A percentile compares a stretch with the other conserved stretches of the same genome.
Evolutionary conservation across 2,329 filamentous ascomycete genomes (phyloP).

Genomic region (Arthrocladium fulminans): DNA sequence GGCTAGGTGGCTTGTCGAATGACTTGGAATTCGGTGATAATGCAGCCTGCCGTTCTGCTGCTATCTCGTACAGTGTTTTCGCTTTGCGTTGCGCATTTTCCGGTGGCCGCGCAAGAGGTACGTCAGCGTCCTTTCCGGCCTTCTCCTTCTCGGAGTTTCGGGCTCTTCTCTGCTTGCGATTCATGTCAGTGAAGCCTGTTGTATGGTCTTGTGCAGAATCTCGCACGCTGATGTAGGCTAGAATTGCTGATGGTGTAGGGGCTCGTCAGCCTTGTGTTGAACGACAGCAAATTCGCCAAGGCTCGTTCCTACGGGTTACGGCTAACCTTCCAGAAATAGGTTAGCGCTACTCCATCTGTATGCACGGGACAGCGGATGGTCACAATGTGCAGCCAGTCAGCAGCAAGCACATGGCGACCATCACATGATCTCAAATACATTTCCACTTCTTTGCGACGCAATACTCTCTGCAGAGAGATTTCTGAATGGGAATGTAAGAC

Average conservation of each 20-base stretch:
- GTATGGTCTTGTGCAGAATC: background rate
- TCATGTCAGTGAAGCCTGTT: constrained; percentile 7
- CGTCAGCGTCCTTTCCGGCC: constrained; percentile 15
- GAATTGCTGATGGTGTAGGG: background rate
- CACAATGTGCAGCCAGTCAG: no score
- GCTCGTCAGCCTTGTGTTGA: background rate
- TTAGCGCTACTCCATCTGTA: no score
- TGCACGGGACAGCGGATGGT: no score
- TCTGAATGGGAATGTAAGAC: no score
- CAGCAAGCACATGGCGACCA: no score
- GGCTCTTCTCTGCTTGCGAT: constrained; percentile 20
- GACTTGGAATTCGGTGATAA: constrained; percentile 15
- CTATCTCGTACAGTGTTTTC: constrained; percentile 38
- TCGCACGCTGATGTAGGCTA: background rate
- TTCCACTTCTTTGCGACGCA: no score
- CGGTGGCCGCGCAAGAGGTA: constrained; percentile 14
- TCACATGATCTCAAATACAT: no score
- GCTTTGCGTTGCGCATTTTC: constrained; percentile 20
- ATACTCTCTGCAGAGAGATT: no score
- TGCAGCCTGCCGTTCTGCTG: constrained; percentile 34
- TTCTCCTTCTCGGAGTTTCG: constrained; percentile 10
- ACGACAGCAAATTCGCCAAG: background rate
- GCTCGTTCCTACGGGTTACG: background rate
- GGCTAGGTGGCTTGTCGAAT: constrained; percentile 5
- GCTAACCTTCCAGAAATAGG: no score